Conservation (phyloP, 139 green algal species). For the Chlorella ohadii region DNA sequence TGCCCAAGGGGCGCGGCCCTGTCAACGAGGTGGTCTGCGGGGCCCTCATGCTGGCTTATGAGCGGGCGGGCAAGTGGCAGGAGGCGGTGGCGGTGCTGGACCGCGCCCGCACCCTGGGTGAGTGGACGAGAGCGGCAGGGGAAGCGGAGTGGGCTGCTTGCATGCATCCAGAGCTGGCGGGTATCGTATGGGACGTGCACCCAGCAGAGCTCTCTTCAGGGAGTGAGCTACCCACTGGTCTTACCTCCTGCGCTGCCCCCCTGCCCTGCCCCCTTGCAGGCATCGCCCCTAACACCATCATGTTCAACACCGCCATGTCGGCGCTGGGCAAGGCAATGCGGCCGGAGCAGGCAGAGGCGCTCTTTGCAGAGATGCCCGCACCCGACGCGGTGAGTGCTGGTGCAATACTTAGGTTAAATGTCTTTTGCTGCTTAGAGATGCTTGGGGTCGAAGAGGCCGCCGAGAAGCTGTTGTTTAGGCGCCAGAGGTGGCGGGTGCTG, state of each 20-base stretch:
- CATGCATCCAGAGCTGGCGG: not conserved
- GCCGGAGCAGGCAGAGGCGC: constrained; percentile 61
- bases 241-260: too few relatives aligned
- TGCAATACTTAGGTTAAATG: too few relatives aligned
- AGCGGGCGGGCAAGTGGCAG: constrained; percentile 71
- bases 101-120: constrained; percentile 61
- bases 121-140: not conserved
- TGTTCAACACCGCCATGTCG: constrained; percentile 86
- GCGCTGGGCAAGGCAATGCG: constrained; percentile 80
- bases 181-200: not conserved
- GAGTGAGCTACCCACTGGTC: too few relatives aligned
- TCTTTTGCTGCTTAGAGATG: too few relatives aligned
- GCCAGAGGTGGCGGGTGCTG: too few relatives aligned
- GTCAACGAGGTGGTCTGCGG: constrained; percentile 89
- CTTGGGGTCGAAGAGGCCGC: too few relatives aligned
- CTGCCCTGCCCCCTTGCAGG: constrained; percentile 1
- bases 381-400: constrained; percentile 52
- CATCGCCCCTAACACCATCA: constrained; percentile 74
- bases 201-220: too few relatives aligned
- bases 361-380: constrained; percentile 64
- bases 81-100: constrained; percentile 76
- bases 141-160: not conserved
- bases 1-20: constrained; percentile 33
- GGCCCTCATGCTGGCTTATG: constrained; percentile 88
- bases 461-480: too few relatives aligned